Evolutionary conservation across 1,139 yeast genomes (phyloP), one percentile per base, ranked within the genome.

Genomic region (Suhomyces bolitotheri): DNA sequence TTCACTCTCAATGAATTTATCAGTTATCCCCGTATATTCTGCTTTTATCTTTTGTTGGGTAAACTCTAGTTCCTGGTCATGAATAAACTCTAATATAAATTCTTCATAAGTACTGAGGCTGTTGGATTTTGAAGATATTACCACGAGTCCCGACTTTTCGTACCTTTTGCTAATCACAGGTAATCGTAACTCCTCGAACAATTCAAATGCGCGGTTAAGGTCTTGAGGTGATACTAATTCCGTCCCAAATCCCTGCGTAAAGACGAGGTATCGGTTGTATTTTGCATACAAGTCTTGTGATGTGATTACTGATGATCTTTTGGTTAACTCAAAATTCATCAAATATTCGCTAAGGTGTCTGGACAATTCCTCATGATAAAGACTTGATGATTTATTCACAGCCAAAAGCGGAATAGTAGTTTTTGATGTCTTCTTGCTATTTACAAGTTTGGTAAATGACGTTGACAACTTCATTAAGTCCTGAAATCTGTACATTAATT

Each of bases 401-500:
- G 51, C 57, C n/a, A 66, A 50, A 5, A 62, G 64, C 1, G 71
- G 64, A 4, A 62, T 54, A 14, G 34, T 34, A 34, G 25, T 21
- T 29, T 30, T 34, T 8, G 31, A 22, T 10, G 16, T 22, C 25
- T 33, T 37, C 25, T 27, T 25, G 13, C 30, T 16, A 8, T 35
- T 36, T 33, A 28, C 25, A 8, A 65, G 43, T 10, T 61, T 44
- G 47, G 73, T 66, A 56, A 78, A 71, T 28, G 76, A 61, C 32
- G 71, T 66, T 16, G 82, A 58, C 21, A 89, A 59, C 29, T 70
- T 66, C 27, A 82, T 76, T 32, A 90, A 34, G 38, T 89, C 95
- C 48, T 79, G 79, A 1, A 90, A 95, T 44, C 85, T 76, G 16
- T 79, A 72, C 82, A 88, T 82, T 33, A 90, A 64, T 29, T 83